Evolutionary conservation across 345 rosid genomes (phyloP).

Genomic region (Eucalyptus urophylla): DNA sequence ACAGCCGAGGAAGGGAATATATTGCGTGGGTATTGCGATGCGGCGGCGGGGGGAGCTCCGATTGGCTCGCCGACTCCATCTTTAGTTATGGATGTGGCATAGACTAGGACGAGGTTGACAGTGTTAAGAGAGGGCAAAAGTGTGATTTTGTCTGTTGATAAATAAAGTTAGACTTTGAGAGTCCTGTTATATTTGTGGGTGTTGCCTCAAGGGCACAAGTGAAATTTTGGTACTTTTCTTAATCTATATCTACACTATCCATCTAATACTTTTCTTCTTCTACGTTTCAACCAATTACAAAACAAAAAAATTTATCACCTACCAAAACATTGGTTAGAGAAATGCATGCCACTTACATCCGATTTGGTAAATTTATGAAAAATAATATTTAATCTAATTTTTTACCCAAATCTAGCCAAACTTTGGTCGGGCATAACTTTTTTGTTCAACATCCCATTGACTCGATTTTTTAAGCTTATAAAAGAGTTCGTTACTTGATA

Average conservation of each 20-base stretch:
- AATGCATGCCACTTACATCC: not conserved
- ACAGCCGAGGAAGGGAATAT: slow-evolving; percentile 33
- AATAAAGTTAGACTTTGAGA: not conserved
- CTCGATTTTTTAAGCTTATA: not conserved
- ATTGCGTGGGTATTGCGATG: slow-evolving; percentile 42
- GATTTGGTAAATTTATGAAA: not conserved
- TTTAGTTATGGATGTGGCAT: not conserved
- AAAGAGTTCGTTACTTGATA: too few species aligned
- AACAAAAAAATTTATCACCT: not conserved
- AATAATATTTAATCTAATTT: too few species aligned
- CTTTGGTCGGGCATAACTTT: not conserved
- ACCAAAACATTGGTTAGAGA: not conserved
- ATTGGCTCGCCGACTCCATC: not conserved
- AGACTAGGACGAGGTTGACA: not conserved
- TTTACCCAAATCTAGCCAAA: not conserved
- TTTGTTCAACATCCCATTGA: not conserved
- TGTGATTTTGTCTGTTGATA: not conserved
- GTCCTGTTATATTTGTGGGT: not conserved
- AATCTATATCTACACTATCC: not conserved
- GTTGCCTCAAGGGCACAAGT: not conserved
- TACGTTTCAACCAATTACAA: not conserved
- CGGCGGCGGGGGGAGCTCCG: slow-evolving; percentile 2
- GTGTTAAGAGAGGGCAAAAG: not conserved
- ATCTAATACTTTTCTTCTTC: not conserved
- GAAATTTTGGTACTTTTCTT: not conserved